These are phyloP conservation scores for Lumnitzera racemosa DNA, from an alignment of 345 rosid genomes.

Conservation along the genomic window DNA sequence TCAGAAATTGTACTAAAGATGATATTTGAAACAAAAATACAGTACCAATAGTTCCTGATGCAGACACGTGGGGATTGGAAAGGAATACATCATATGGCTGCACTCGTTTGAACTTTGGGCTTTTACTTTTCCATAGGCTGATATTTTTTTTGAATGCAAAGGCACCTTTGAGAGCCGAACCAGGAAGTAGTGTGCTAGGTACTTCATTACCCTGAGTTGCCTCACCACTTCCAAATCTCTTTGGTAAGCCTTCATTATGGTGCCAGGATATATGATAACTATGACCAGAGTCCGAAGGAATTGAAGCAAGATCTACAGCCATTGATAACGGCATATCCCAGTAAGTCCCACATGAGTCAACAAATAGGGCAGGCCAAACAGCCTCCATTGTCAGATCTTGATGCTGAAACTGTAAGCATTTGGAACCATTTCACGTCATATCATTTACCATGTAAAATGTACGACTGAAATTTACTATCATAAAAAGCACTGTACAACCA, in stretches of 20 bases:
- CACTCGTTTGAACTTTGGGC: constrained; percentile 47
- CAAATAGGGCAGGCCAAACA: constrained; percentile 66
- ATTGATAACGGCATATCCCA: constrained; percentile 82
- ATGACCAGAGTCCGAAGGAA: constrained; percentile 52
- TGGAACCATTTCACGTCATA: not conserved
- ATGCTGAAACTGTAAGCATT: constrained; percentile 51
- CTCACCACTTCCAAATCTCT: constrained; percentile 19
- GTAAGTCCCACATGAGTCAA: constrained; percentile 51
- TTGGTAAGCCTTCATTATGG: constrained; percentile 48
- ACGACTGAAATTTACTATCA: not conserved
- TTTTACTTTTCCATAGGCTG: constrained; percentile 73
- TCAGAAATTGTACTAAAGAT: too few species aligned
- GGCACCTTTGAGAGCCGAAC: constrained; percentile 53
- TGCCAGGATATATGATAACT: constrained; percentile 65
- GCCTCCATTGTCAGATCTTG: constrained; percentile 68
- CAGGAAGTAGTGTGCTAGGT: constrained; percentile 66
- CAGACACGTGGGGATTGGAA: constrained; percentile 69
- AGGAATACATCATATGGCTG: constrained; percentile 76
- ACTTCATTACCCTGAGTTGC: constrained; percentile 22
- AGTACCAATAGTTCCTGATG: constrained; percentile 64
- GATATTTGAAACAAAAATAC: too few species aligned
- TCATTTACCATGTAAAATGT: not conserved
- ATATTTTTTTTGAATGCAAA: constrained; percentile 52
- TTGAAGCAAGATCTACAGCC: constrained; percentile 67
- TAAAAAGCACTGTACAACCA: not conserved